Evolutionary conservation across 2,329 filamentous ascomycete genomes (phyloP), one percentile per base, ranked within the genome.

Genomic region (Botrytis tulipae): DNA sequence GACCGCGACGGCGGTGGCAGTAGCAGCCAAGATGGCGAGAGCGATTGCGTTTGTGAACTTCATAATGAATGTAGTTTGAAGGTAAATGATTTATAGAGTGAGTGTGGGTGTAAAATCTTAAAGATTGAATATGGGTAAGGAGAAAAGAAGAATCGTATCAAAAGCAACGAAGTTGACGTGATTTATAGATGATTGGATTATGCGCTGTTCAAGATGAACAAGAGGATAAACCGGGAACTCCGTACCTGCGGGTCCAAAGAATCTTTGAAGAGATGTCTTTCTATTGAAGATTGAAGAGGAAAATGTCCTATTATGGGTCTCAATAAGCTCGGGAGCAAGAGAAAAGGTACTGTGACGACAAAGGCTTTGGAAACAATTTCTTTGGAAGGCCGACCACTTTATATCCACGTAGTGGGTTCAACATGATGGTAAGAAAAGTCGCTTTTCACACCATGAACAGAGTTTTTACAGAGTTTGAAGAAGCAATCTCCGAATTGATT

Each of bases 41-140:
- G 51, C 65, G 35, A 74, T 60, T 57, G 72, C 42, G 70, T 46
- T 65, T 60, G 73, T 73, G 63, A 74, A 66, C 63, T 73, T 74
- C 73, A 74, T 74, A 44, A 29, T 69, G 51, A 60, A 66, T 42
- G 71, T 54, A 69, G 71, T 46, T 60, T 51, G 44, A 69, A 65
- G 7, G n/a, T 72, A 59, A 67, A n/a, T 9, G 44, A 29, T 20
- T 48, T 32, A 4, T 37, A 29, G 42, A 62, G 32, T 71, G 60
- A 54, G 32, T 67, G 59, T 72, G 22, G 7, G 35, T 65, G 8
- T 65, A 29, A 54, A 57, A 66, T 72, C n/a, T 20, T 2, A 72
- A 70, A 61, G 44, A 51, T 59, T 25, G 65, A 51, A 70, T 70
- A 44, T 66, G 40, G 66, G n/a, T 70, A n/a, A 20, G n/a, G 54